Evolutionary conservation across 2,329 filamentous ascomycete genomes (phyloP), one percentile per base, ranked within the genome.

Genomic region (Sarocladium kiliense): DNA sequence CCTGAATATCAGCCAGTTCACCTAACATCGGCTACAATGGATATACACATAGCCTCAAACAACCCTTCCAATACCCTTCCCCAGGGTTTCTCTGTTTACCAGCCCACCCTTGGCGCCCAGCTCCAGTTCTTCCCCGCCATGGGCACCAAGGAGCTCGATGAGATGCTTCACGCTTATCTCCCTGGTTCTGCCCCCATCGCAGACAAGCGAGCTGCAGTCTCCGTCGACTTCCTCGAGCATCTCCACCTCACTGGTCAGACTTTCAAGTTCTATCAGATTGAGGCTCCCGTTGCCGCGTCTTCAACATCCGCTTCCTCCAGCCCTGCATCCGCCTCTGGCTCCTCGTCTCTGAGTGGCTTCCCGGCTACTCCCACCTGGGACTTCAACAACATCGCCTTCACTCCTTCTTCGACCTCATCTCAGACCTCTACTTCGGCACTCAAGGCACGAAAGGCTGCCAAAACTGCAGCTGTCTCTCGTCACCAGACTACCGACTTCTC

Each of bases 41-140:
- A 51, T 36, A 51, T 51, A 51, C 47, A 36, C 26, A 21, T 18
- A 34, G 47, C 47, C 30, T 36, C 47, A 4, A 21, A 3, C 47
- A 36, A 23, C 18, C 16, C 18, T 41, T 30, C 34, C 18, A 39
- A 30, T 10, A 19, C 50, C 23, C 50, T 71, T 30, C 68, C 69
- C 50, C 66, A 76, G 69, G 79, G 79, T 56, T 84, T 84, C 68
- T 82, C 81, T 57, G 75, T 86, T 66, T 82, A 77, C 65, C 83
- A 86, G 72, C 75, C 80, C 42, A 67, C 74, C 50, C 72, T 82
- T 55, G 82, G 82, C 53, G 75, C 77, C 49, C 70, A 77, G 58
- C 74, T 86, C 56, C 74, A 90, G 70, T 84, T 90, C 78, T 70
- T 85, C 67, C 79, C 89, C 73, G 72, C 86, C 63, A 73, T 90